phyloP scores from a whole-genome alignment of 2,329 filamentous ascomycete genomes.

The Thielaviopsis cerberus region DNA sequence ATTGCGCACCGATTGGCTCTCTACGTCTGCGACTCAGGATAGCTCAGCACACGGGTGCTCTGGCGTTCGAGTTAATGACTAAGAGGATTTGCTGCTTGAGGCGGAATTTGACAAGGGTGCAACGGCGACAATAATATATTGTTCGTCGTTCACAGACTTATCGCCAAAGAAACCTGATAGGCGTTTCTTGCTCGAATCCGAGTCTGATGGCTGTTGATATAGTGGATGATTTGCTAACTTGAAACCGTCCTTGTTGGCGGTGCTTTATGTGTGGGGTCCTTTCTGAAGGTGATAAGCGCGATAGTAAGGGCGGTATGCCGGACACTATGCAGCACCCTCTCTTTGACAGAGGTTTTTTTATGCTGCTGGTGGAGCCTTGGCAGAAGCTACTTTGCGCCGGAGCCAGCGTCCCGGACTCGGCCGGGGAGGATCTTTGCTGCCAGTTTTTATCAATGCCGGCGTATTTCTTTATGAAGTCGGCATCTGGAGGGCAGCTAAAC shows the following conservation, averaged over 20 bases:
- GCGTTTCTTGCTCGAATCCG: too few relatives aligned
- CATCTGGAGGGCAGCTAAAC: conserved; percentile 6
- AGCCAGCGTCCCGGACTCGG: conserved; percentile 39
- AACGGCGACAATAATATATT: background rate
- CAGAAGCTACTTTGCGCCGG: conserved; percentile 34
- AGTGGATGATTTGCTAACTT: background rate
- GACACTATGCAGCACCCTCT: conserved; percentile 11
- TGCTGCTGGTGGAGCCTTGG: conserved; percentile 14
- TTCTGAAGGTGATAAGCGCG: conserved; percentile 41
- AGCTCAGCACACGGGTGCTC: too few relatives aligned
- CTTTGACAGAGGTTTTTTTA: background rate
- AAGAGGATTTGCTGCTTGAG: background rate
- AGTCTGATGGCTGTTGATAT: background rate
- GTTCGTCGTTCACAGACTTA: background rate
- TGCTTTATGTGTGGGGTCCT: conserved; percentile 20
- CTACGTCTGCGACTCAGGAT: too few relatives aligned
- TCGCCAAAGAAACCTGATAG: too few relatives aligned
- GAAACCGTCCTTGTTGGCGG: background rate
- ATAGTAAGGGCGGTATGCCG: conserved; percentile 31
- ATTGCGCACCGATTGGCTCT: too few relatives aligned
- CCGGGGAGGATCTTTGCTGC: conserved; percentile 24
- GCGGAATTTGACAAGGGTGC: background rate
- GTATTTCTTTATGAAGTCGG: conserved; percentile 1
- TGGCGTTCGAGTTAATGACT: too few relatives aligned
- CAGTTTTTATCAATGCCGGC: conserved; percentile 1